Percentiles rank a stretch among this genome's conserved stretches.
Conservation (phyloP, 2,329 filamentous ascomycete species). For the Fusarium sterilihyphosum region DNA sequence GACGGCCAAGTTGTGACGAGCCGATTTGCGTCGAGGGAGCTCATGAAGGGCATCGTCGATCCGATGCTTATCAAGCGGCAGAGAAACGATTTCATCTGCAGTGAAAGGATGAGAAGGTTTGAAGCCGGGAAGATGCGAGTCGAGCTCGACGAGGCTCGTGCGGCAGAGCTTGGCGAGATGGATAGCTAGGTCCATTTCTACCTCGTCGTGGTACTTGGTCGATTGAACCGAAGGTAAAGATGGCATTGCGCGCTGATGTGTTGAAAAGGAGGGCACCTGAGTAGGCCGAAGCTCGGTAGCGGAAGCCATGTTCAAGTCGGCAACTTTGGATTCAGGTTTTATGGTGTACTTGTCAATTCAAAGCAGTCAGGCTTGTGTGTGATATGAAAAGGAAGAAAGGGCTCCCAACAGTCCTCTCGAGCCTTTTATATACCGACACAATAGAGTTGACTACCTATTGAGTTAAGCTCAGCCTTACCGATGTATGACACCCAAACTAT, state of each 20-base stretch:
- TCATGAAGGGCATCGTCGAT: constrained; percentile 46
- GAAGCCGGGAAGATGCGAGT: constrained; percentile 42
- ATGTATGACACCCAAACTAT: constrained; percentile 19
- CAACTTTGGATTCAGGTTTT: neutral
- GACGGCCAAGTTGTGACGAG: constrained; percentile 44
- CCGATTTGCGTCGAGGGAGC: constrained; percentile 50
- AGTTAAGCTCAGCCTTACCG: constrained; percentile 25
- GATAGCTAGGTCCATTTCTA: constrained; percentile 42
- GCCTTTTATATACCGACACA: constrained; percentile 13
- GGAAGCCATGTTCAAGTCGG: constrained; percentile 43
- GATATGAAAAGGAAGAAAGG: neutral
- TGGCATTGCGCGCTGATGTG: neutral
- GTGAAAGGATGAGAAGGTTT: constrained; percentile 46
- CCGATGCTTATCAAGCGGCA: constrained; percentile 46
- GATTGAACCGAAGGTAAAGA: neutral
- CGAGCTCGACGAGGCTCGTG: constrained; percentile 43
- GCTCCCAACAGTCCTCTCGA: neutral
- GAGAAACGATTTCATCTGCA: constrained; percentile 48
- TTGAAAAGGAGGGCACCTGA: constrained; percentile 31
- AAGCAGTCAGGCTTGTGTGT: neutral
- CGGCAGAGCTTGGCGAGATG: constrained; percentile 45
- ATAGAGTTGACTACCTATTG: neutral
- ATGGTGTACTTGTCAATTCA: neutral
- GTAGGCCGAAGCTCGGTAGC: constrained; percentile 45
- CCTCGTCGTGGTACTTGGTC: constrained; percentile 2